Conservation (phyloP, 345 rosid genomes). For the Moricandia arvensis region DNA sequence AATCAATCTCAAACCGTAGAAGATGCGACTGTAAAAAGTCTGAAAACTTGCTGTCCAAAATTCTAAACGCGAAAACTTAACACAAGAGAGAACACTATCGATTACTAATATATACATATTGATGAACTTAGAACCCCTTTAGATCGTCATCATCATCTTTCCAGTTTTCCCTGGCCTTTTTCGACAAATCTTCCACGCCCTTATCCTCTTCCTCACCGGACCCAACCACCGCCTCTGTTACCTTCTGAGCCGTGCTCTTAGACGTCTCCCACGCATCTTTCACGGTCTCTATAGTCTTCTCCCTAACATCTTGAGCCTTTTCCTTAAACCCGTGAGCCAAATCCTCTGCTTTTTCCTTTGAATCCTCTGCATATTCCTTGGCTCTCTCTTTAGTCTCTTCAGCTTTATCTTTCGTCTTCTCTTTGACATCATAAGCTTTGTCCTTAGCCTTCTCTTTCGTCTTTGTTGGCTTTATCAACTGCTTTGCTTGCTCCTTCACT, state of each 20-base stretch:
- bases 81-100: neutral
- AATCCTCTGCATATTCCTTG: slow-evolving; percentile 19
- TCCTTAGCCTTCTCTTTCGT: slow-evolving; percentile 22
- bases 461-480: slow-evolving; percentile 14
- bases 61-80: neutral
- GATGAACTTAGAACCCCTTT: slow-evolving; percentile 20
- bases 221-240: slow-evolving; percentile 37
- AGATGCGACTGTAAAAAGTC: neutral
- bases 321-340: slow-evolving; percentile 33
- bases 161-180: slow-evolving; percentile 2
- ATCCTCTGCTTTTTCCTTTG: slow-evolving; percentile 26
- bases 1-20: neutral
- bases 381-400: slow-evolving; percentile 16
- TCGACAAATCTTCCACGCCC: slow-evolving; percentile 26
- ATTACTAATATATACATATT: too few relatives aligned
- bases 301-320: slow-evolving; percentile 33
- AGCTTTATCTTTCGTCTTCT: neutral
- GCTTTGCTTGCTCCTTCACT: too few relatives aligned
- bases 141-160: slow-evolving; percentile 17
- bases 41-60: neutral
- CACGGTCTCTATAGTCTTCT: slow-evolving; percentile 34
- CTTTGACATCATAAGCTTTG: neutral
- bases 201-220: slow-evolving; percentile 35
- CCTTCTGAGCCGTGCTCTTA: slow-evolving; percentile 34
- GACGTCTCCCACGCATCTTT: slow-evolving; percentile 36